These are phyloP conservation scores for Cyclostephanos tholiformis DNA, from an alignment of 108 stramenopile genomes.

Conservation along the genomic window DNA sequence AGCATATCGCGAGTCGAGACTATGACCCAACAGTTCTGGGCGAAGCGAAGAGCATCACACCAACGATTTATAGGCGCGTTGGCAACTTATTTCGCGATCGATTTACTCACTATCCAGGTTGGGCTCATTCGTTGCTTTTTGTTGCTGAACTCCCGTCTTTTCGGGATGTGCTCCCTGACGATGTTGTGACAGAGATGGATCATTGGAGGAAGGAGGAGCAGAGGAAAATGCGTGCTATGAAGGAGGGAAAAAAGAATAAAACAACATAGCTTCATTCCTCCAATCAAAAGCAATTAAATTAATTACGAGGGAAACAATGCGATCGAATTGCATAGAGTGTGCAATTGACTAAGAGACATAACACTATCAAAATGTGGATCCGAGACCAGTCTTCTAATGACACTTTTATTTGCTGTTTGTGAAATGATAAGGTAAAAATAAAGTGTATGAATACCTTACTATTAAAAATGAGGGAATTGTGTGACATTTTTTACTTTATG, in stretches of 20 bases:
- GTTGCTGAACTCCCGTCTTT: constrained; percentile 94
- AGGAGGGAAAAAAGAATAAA: constrained; percentile 1
- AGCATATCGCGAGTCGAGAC: constrained; percentile 94
- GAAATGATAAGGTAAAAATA: too few species aligned
- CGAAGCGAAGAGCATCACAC: constrained; percentile 89
- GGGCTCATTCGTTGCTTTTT: constrained; percentile 99
- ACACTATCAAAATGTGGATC: too few species aligned
- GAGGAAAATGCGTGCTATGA: constrained; percentile 15
- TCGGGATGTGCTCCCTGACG: constrained; percentile 62
- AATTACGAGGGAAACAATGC: too few species aligned
- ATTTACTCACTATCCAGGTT: constrained; percentile 89
- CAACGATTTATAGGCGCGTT: constrained; percentile 89
- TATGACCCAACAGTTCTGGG: constrained; percentile 64
- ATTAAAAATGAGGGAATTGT: too few species aligned
- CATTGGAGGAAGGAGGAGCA: constrained; percentile 35
- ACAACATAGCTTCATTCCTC: not conserved
- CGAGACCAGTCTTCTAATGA: too few species aligned
- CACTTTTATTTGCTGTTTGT: too few species aligned
- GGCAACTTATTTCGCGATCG: constrained; percentile 91
- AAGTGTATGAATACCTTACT: too few species aligned
- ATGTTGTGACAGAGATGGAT: constrained; percentile 76
- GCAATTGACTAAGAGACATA: too few species aligned
- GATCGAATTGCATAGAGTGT: too few species aligned
- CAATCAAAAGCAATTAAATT: too few species aligned
- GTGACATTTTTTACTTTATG: too few species aligned